Percentiles rank a stretch among this genome's conserved stretches.
phyloP scores from a whole-genome alignment of 2,329 filamentous ascomycete species.

The Aspergillus sclerotialis region DNA sequence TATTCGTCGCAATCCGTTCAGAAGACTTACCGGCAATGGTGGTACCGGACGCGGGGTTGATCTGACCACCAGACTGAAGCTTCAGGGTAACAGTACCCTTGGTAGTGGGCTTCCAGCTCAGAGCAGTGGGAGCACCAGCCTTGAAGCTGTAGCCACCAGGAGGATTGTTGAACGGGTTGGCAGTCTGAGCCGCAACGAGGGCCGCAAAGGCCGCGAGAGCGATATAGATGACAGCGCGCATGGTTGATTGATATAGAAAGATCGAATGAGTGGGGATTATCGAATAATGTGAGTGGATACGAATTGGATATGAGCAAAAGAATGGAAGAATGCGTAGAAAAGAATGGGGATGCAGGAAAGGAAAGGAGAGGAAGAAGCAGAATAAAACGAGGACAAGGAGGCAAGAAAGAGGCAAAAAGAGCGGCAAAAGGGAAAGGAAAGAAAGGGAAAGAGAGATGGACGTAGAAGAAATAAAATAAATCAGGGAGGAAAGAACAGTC shows the following conservation, averaged over 20 bases:
- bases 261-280: neutral
- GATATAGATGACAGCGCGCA: slow-evolving; percentile 40
- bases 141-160: slow-evolving; percentile 36
- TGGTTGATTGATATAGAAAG: slow-evolving; percentile 14
- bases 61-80: slow-evolving; percentile 39
- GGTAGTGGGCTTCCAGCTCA: slow-evolving; percentile 46
- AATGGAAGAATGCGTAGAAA: slow-evolving; percentile 2
- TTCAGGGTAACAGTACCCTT: slow-evolving; percentile 46
- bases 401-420: slow-evolving; percentile 6
- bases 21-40: slow-evolving; percentile 37
- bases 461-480: slow-evolving; percentile 3
- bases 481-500: no score
- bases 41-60: slow-evolving; percentile 35
- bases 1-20: neutral
- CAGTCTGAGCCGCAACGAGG: slow-evolving; percentile 32
- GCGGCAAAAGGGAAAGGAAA: slow-evolving; percentile 6
- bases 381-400: slow-evolving; percentile 8
- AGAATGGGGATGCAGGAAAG: slow-evolving; percentile 4
- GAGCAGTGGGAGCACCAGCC: slow-evolving; percentile 39
- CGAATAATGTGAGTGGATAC: neutral
- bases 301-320: neutral
- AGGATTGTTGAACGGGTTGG: slow-evolving; percentile 45
- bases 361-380: slow-evolving; percentile 5
- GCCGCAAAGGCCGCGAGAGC: slow-evolving; percentile 40
- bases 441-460: slow-evolving; percentile 7